Evolutionary conservation across 2,329 filamentous ascomycete genomes (phyloP).

Genomic region (Fusarium euwallaceae): DNA sequence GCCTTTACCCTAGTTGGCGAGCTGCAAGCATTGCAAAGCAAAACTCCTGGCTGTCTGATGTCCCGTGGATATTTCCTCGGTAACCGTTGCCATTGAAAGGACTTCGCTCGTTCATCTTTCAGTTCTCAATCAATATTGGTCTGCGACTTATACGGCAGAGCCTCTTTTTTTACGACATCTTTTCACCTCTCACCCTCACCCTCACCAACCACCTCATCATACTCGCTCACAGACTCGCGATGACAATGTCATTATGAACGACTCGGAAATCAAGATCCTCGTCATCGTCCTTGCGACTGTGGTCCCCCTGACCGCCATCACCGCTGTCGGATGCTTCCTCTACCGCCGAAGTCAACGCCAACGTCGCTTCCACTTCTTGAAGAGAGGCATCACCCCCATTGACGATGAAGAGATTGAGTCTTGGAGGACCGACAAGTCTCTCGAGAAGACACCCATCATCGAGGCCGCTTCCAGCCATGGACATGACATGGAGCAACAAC

Average conservation of each 20-base stretch:
- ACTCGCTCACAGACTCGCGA: conserved; percentile 26
- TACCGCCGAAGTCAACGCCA: conserved; percentile 54
- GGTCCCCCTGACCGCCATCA: conserved; percentile 58
- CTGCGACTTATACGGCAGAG: conserved; percentile 28
- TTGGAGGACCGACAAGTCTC: conserved; percentile 63
- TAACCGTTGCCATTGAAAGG: conserved; percentile 3
- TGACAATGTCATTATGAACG: conserved; percentile 44
- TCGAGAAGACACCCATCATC: conserved; percentile 50
- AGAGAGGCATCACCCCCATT: conserved; percentile 71
- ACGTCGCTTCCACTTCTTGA: conserved; percentile 60
- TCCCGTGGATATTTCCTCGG: neutral
- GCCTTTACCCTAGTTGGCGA: conserved; percentile 8
- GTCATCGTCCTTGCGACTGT: conserved; percentile 66
- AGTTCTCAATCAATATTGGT: conserved; percentile 12
- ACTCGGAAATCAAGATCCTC: conserved; percentile 55
- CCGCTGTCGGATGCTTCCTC: conserved; percentile 51
- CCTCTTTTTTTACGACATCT: conserved; percentile 9
- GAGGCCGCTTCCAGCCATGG: conserved; percentile 20
- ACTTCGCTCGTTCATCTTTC: conserved; percentile 18
- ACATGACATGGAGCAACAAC: conserved; percentile 22
- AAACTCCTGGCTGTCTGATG: neutral
- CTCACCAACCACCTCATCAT: neutral
- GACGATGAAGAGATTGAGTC: conserved; percentile 75
- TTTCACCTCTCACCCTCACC: conserved; percentile 5
- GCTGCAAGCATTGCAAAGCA: neutral